A percentile compares a stretch with the other conserved stretches of the same genome.
Conservation (phyloP, 164 flowering plant species). For the Annona cherimola region DNA sequence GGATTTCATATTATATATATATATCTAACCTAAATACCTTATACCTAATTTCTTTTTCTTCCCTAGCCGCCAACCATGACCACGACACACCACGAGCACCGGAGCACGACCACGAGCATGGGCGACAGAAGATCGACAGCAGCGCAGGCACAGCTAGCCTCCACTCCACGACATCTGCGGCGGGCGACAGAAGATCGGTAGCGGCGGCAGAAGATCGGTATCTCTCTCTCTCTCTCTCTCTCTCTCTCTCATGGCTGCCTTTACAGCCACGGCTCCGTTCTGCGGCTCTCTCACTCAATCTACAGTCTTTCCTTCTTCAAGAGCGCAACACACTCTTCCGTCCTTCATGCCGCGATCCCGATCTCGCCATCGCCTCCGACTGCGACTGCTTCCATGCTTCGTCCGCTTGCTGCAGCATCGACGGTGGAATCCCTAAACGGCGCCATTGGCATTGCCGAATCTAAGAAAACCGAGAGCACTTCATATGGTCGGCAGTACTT, state of each 20-base stretch:
- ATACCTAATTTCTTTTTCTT: too few species aligned
- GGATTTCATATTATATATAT: too few species aligned
- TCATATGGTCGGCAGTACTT: conserved; percentile 73
- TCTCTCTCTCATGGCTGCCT: conserved; percentile 6
- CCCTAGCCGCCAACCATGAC: too few species aligned
- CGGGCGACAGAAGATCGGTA: too few species aligned
- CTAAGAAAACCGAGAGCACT: conserved; percentile 14
- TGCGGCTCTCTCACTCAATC: conserved; percentile 11
- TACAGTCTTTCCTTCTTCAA: conserved; percentile 19
- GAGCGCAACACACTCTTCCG: conserved; percentile 11
- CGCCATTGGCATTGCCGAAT: conserved; percentile 25
- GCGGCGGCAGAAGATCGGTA: too few species aligned
- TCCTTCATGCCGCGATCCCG: conserved; percentile 17
- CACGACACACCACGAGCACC: too few species aligned
- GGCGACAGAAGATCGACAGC: too few species aligned
- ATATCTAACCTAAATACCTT: too few species aligned
- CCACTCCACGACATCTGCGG: too few species aligned
- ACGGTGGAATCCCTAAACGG: conserved; percentile 53
- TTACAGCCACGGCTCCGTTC: neutral
- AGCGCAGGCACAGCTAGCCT: too few species aligned
- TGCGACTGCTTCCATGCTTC: conserved; percentile 9
- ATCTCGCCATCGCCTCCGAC: conserved; percentile 7
- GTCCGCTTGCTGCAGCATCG: conserved; percentile 24
- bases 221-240: too few species aligned
- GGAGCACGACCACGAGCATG: too few species aligned